A percentile compares a stretch with the other conserved stretches of the same genome.
Evolutionary conservation across 805 yeast genomes (phyloP).

Genomic region (Myxozyma melibiosi): DNA sequence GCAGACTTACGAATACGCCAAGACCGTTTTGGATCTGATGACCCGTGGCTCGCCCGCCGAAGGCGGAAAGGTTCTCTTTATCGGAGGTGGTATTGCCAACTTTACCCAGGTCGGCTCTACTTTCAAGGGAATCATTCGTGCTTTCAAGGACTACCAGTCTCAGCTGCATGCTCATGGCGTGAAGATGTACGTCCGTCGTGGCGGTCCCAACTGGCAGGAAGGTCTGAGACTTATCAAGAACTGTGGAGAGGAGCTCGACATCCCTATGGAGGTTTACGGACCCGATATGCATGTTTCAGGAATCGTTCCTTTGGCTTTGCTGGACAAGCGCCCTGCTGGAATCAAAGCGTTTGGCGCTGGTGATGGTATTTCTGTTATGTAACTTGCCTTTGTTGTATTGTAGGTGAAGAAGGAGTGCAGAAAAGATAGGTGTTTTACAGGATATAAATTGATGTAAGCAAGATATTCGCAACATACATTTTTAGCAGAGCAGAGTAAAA

Average conservation of each 20-base stretch:
- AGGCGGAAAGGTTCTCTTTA: conserved; percentile 48
- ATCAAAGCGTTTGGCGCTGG: conserved; percentile 45
- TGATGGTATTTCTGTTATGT: conserved; percentile 15
- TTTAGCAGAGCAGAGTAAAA: too few relatives aligned
- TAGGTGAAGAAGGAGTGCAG: too few relatives aligned
- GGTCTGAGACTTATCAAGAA: conserved; percentile 49
- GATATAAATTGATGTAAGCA: too few relatives aligned
- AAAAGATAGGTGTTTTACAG: too few relatives aligned
- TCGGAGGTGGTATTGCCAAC: conserved; percentile 54
- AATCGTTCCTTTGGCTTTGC: conserved; percentile 49
- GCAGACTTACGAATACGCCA: conserved; percentile 52
- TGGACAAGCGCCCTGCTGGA: conserved; percentile 46
- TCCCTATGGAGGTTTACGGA: conserved; percentile 53
- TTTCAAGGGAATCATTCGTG: conserved; percentile 54
- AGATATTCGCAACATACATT: too few relatives aligned
- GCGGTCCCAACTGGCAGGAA: conserved; percentile 55
- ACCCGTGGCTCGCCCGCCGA: conserved; percentile 45
- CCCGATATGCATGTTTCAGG: conserved; percentile 56
- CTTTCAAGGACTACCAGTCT: conserved; percentile 48
- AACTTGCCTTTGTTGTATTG: not conserved
- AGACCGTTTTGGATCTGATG: conserved; percentile 51
- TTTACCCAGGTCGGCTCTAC: conserved; percentile 53
- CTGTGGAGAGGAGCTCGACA: conserved; percentile 50
- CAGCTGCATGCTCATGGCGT: conserved; percentile 47
- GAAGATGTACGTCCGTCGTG: conserved; percentile 49